Evolutionary conservation across 257 asterid genomes (phyloP), one percentile per base, ranked within the genome.

Genomic region (Solanum pennellii): DNA sequence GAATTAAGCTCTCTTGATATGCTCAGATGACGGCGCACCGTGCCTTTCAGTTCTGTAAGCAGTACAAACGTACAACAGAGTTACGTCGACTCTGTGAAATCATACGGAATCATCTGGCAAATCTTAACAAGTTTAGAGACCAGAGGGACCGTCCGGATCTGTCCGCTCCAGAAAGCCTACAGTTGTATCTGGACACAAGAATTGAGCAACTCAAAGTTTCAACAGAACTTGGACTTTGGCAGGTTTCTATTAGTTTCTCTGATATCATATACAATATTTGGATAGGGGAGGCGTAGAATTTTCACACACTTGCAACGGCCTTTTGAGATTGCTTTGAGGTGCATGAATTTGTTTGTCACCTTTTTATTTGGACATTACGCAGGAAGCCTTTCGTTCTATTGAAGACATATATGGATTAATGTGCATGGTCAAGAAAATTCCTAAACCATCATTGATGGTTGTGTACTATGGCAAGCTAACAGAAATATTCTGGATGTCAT

Each of bases 71-170:
- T n/a, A 88, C 90, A 41, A 91, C 91, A 12, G 92, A 91, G 83
- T 91, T 91, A 83, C 91, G 92, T 4, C 88, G 93, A 47, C 62
- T 91, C 9, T 86, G 93, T 87, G 92, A 91, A 66, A 87, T 91
- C 68, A 91, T 91, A 41, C 75, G 93, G 86, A 91, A 91, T 83
- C 93, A 91, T 90, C 88, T 91, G 44, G 90, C 89, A 29, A 91
- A 91, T 80, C 91, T 90, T 79, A 91, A 88, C 89, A 91, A 90
- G 84, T 91, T 88, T 86, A 90, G 91, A 85, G 93, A 90, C 44
- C 93, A 91, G 75, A 91, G 92, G 87, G 93, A 91, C 59, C 89
- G 92, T 44, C 93, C 92, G 18, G 93, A 91, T 75, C 88, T 91
- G 20, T 84, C 92, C 13, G 89, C 90, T 87, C 91, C 93, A 66